phyloP scores from a whole-genome alignment of 768 basidiomycete genomes.

The Fistulinella prunicolor region DNA sequence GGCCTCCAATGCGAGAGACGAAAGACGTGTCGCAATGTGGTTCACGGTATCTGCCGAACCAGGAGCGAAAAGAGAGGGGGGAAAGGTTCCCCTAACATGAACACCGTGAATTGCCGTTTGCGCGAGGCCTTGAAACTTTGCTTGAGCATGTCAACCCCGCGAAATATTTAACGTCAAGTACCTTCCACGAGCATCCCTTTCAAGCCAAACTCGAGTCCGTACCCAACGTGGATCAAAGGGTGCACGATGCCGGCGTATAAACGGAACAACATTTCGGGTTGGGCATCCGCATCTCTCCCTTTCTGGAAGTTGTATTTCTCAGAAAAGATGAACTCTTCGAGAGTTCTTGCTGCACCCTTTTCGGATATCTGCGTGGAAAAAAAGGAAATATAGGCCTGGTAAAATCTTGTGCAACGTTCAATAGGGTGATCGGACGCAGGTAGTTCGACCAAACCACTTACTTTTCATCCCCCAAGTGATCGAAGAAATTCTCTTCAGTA shows the following conservation, averaged over 20 bases:
- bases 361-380: slow-evolving; percentile 18
- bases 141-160: neutral
- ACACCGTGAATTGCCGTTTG: slow-evolving; percentile 27
- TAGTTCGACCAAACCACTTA: neutral
- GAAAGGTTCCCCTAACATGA: slow-evolving; percentile 35
- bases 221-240: slow-evolving; percentile 59
- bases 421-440: neutral
- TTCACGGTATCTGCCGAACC: neutral
- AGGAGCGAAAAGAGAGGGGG: slow-evolving; percentile 10
- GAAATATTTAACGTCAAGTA: slow-evolving; percentile 13
- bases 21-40: slow-evolving; percentile 1
- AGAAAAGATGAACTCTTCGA: slow-evolving; percentile 33
- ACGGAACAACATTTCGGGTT: slow-evolving; percentile 54
- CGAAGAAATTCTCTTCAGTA: slow-evolving; percentile 21
- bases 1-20: slow-evolving; percentile 8
- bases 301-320: slow-evolving; percentile 24
- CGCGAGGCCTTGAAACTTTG: slow-evolving; percentile 23
- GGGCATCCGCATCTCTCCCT: slow-evolving; percentile 13
- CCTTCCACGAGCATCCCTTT: slow-evolving; percentile 65
- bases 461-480: slow-evolving; percentile 28
- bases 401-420: slow-evolving; percentile 18
- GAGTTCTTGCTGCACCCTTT: slow-evolving; percentile 11
- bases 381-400: slow-evolving; percentile 27
- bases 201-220: slow-evolving; percentile 61
- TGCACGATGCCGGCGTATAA: slow-evolving; percentile 52